Conservation (phyloP, 495 filamentous ascomycete genomes). For the Extremus antarcticus region DNA sequence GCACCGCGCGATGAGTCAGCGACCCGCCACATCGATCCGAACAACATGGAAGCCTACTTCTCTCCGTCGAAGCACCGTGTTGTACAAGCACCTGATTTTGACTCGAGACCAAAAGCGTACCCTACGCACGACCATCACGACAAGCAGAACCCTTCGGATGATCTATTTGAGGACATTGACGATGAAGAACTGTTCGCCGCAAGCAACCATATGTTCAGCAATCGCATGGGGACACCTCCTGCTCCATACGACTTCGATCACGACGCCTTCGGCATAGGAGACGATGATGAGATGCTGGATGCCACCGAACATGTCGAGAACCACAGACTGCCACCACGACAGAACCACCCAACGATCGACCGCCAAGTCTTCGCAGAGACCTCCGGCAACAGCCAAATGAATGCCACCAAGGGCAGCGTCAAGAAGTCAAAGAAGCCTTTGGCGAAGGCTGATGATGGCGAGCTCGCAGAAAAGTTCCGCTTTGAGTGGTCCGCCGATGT, state of each 20-base stretch:
- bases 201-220: slow-evolving; percentile 17
- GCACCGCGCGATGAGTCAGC: no score
- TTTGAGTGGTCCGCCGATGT: slow-evolving; percentile 77
- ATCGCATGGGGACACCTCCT: slow-evolving; percentile 19
- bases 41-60: slow-evolving; percentile 7
- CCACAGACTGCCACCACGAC: slow-evolving; percentile 25
- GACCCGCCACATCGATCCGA: background rate
- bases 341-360: background rate
- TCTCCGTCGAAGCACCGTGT: slow-evolving; percentile 6
- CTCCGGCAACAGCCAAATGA: slow-evolving; percentile 39
- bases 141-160: background rate
- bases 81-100: background rate
- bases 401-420: slow-evolving; percentile 26
- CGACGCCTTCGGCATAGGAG: slow-evolving; percentile 17
- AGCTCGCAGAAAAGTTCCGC: slow-evolving; percentile 27
- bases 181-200: slow-evolving; percentile 5
- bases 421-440: slow-evolving; percentile 5
- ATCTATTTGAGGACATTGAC: background rate
- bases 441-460: slow-evolving; percentile 1
- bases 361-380: slow-evolving; percentile 41
- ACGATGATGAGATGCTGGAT: slow-evolving; percentile 60
- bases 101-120: background rate
- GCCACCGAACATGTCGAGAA: slow-evolving; percentile 47
- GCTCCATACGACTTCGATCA: slow-evolving; percentile 16
- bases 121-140: background rate